phyloP scores from a whole-genome alignment of 768 basidiomycete genomes.

The Pisolithus tinctorius region DNA sequence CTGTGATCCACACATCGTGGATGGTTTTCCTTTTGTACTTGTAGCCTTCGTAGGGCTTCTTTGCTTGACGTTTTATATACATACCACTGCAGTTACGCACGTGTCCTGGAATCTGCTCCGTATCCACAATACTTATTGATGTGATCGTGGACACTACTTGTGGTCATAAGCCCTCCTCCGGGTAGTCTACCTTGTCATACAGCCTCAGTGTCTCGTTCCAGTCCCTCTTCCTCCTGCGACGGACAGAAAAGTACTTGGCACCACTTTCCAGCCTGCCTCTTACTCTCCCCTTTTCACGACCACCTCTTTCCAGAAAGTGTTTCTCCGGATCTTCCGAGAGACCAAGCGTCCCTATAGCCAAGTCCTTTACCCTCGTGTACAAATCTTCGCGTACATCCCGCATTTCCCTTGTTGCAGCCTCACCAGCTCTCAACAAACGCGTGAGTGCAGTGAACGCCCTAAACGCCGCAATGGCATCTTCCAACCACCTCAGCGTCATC shows the following conservation, averaged over 20 bases:
- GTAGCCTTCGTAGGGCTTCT: neutral
- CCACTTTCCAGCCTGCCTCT: slow-evolving; percentile 60
- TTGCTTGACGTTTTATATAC: neutral
- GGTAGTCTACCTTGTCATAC: slow-evolving; percentile 81
- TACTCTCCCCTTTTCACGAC: slow-evolving; percentile 66
- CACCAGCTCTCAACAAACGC: slow-evolving; percentile 58
- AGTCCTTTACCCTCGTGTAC: slow-evolving; percentile 57
- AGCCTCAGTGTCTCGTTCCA: slow-evolving; percentile 84
- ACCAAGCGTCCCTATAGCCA: slow-evolving; percentile 51
- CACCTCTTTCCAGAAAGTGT: slow-evolving; percentile 53
- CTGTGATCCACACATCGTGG: neutral
- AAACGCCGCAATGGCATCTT: slow-evolving; percentile 75
- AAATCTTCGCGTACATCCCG: slow-evolving; percentile 48
- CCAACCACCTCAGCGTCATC: slow-evolving; percentile 84
- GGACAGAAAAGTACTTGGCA: slow-evolving; percentile 73
- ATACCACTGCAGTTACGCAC: neutral
- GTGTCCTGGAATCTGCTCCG: too few relatives aligned
- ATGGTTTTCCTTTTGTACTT: neutral
- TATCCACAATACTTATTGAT: too few relatives aligned
- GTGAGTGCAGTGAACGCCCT: slow-evolving; percentile 62
- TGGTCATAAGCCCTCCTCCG: slow-evolving; percentile 37
- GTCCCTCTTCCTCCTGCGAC: slow-evolving; percentile 73
- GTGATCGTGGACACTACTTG: too few relatives aligned
- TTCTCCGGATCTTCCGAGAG: slow-evolving; percentile 66
- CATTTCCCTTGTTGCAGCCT: slow-evolving; percentile 46